Evolutionary conservation across 495 filamentous ascomycete genomes (phyloP).

Genomic region (Trichoderma asperelloides): DNA sequence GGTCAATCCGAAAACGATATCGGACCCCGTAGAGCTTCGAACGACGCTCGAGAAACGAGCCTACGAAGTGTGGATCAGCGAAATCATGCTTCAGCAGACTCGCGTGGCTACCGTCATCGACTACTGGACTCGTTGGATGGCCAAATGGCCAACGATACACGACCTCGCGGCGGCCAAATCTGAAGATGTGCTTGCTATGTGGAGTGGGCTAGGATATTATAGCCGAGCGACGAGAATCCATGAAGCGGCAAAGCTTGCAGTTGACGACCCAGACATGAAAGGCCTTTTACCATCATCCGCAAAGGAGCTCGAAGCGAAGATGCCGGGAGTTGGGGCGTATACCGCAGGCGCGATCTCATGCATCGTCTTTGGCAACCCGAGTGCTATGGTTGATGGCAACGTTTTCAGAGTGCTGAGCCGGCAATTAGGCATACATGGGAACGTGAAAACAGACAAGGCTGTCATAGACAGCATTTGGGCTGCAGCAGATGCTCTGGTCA

Average conservation of each 20-base stretch:
- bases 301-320: conserved; percentile 20
- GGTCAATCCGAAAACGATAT: conserved; percentile 18
- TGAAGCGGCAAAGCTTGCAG: conserved; percentile 28
- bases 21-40: conserved; percentile 13
- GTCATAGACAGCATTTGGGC: conserved; percentile 33
- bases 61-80: conserved; percentile 44
- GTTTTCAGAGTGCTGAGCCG: conserved; percentile 36
- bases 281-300: conserved; percentile 27
- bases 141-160: conserved; percentile 29
- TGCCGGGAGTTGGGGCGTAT: conserved; percentile 38
- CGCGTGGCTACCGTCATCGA: conserved; percentile 34
- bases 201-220: conserved; percentile 40
- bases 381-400: conserved; percentile 41
- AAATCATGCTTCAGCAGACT: conserved; percentile 44
- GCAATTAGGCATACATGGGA: conserved; percentile 31
- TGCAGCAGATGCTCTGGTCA: conserved; percentile 31
- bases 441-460: conserved; percentile 30
- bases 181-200: conserved; percentile 30
- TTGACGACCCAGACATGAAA: conserved; percentile 14
- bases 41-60: conserved; percentile 28
- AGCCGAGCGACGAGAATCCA: conserved; percentile 33
- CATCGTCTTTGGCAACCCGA: conserved; percentile 35
- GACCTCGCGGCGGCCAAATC: conserved; percentile 26
- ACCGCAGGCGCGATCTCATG: conserved; percentile 38
- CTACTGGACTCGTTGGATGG: conserved; percentile 40